Conservation (phyloP, 257 asterid genomes). For the Ocimum tenuiflorum region DNA sequence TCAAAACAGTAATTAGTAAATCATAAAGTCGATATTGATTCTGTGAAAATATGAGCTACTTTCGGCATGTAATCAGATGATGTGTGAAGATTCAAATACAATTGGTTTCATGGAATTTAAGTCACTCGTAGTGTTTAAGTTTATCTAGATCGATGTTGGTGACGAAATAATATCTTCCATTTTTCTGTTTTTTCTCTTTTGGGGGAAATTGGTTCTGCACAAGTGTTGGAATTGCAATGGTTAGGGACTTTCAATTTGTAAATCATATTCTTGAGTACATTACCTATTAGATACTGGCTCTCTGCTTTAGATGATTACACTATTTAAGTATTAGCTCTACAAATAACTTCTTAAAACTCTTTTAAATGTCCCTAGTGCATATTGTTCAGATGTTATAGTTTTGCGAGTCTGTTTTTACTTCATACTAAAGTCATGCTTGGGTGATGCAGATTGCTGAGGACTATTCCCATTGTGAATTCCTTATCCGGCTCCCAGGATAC, state of each 20-base stretch:
- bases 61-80: neutral
- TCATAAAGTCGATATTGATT: neutral
- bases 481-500: constrained; percentile 95
- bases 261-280: neutral
- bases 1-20: neutral
- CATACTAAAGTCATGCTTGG: constrained; percentile 10
- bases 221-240: neutral
- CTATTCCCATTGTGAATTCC: constrained; percentile 94
- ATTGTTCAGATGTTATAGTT: neutral
- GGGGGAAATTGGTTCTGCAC: neutral
- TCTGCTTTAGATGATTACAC: neutral
- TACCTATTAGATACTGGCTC: neutral
- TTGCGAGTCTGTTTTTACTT: constrained; percentile 6
- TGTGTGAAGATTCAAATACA: neutral
- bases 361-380: neutral
- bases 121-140: neutral
- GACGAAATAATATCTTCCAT: neutral
- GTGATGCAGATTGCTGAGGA: constrained; percentile 87
- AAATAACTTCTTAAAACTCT: neutral
- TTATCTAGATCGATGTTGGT: neutral
- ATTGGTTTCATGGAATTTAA: neutral
- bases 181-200: neutral
- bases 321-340: neutral
- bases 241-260: neutral
- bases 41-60: neutral